phyloP scores from a whole-genome alignment of 2,329 filamentous ascomycete genomes.

The Coniochaeta pulveracea region DNA sequence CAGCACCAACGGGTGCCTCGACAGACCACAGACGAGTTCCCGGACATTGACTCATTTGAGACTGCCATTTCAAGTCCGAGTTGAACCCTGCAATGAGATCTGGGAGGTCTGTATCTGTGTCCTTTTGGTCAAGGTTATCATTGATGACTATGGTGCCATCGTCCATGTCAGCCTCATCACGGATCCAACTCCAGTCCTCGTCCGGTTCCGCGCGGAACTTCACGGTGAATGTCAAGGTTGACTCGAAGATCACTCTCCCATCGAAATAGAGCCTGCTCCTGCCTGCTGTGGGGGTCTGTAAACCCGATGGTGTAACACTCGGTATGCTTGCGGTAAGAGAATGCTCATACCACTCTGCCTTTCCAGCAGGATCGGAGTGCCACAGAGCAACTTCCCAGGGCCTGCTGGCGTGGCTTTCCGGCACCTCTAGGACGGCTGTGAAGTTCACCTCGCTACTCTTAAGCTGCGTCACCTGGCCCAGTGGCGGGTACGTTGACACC shows the following conservation, averaged over 20 bases:
- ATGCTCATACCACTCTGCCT: conserved; percentile 44
- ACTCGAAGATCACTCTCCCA: conserved; percentile 32
- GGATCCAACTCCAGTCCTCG: conserved; percentile 59
- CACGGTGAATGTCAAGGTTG: conserved; percentile 53
- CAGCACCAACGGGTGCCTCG: conserved; percentile 41
- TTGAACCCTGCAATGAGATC: conserved; percentile 49
- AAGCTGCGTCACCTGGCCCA: conserved; percentile 63
- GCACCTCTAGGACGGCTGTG: conserved; percentile 59
- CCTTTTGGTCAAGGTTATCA: conserved; percentile 14
- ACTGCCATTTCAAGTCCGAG: conserved; percentile 38
- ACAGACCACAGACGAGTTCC: conserved; percentile 63
- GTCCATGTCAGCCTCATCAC: conserved; percentile 47
- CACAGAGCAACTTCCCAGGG: conserved; percentile 67
- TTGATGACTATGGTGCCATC: conserved; percentile 54
- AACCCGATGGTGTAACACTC: conserved; percentile 29
- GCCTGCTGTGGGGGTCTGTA: conserved; percentile 31
- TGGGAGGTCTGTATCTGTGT: conserved; percentile 28
- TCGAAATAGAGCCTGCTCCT: conserved; percentile 44
- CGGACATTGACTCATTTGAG: conserved; percentile 53
- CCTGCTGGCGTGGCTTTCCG: conserved; percentile 37
- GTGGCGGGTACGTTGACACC: conserved; percentile 51
- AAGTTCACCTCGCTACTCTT: conserved; percentile 40
- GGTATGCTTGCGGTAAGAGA: conserved; percentile 17
- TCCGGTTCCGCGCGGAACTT: conserved; percentile 48
- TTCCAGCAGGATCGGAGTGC: conserved; percentile 43